Evolutionary conservation across 805 yeast genomes (phyloP).

Genomic region (Suhomyces vadensis): DNA sequence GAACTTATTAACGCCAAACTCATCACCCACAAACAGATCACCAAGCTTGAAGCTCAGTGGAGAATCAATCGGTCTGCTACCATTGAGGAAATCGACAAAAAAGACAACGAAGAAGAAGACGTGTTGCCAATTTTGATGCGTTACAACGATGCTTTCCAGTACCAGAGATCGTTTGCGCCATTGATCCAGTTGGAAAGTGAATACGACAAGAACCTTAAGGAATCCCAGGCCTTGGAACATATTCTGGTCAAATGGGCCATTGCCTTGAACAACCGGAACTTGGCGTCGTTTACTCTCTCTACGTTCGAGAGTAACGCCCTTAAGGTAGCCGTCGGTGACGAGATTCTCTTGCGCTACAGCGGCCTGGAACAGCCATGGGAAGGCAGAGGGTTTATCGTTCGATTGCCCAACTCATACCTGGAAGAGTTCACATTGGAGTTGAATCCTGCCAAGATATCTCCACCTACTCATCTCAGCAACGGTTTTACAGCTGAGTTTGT

Average conservation of each 20-base stretch:
- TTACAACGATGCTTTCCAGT: slow-evolving; percentile 80
- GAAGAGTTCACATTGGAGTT: slow-evolving; percentile 77
- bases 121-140: slow-evolving; percentile 72
- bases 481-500: slow-evolving; percentile 84
- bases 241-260: slow-evolving; percentile 73
- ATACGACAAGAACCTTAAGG: slow-evolving; percentile 70
- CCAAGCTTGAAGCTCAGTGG: slow-evolving; percentile 81
- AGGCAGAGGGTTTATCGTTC: slow-evolving; percentile 67
- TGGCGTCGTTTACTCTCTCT: slow-evolving; percentile 69
- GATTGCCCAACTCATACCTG: slow-evolving; percentile 63
- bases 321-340: slow-evolving; percentile 83
- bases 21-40: slow-evolving; percentile 64
- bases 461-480: slow-evolving; percentile 55
- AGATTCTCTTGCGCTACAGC: slow-evolving; percentile 63
- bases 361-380: slow-evolving; percentile 70
- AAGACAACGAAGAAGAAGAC: slow-evolving; percentile 53
- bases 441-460: slow-evolving; percentile 32
- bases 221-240: slow-evolving; percentile 73
- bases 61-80: slow-evolving; percentile 69
- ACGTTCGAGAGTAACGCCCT: slow-evolving; percentile 64
- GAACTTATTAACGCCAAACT: slow-evolving; percentile 55
- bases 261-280: slow-evolving; percentile 61
- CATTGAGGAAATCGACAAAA: slow-evolving; percentile 60
- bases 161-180: slow-evolving; percentile 84
- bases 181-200: slow-evolving; percentile 80